Base-by-base conservation (phyloP, 2,329 filamentous ascomycete genomes). In the Lasiodiplodia theobromae region DNA sequence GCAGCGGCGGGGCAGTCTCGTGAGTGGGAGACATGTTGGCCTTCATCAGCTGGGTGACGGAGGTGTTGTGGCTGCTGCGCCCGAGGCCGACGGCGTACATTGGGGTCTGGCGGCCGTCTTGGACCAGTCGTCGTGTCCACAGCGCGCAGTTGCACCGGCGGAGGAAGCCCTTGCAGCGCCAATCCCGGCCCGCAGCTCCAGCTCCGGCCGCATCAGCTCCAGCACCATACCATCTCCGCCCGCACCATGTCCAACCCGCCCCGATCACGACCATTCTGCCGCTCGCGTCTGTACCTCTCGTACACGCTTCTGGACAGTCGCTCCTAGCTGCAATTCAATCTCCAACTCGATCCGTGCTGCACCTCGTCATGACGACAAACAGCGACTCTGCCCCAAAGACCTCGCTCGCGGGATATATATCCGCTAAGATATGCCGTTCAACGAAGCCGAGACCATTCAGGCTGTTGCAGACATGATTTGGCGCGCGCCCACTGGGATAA, bases 381-480 rank as follows among this genome's bases (percentile, higher is more conserved):
- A 21, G 40, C 18, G 14, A 62, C 16, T 12, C 21, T 21, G 40
- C 40, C 40, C 57, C 10, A 28, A 52, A 5, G 53, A 60, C 38
- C 53, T 67, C 3, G 65, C 53, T 44, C 25, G 16, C 16, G 52
- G 53, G 16, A 78, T 78, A 38, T 83, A 83, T 70, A 77, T 82
- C 68, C 76, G 75, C 57, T 84, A 79, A 79, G 74, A 84, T 71
- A 74, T 81, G 5, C 77, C 79, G 11, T 72, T 75, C 0, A 77
- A 77, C 47, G 82, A 85, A 71, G 73, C 77, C 18, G 79, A 83
- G 64, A 80, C 83, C 69, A 84, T 84, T 38, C 72, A 83, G 70
- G 80, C 80, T 2, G 81, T 83, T 16, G 82, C 81, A 52, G 79
- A 82, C 31, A 78, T 81, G 72, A 82, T 83, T 31, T 82, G 84